These are phyloP conservation scores for Solanum chilense DNA, from an alignment of 257 asterid genomes.

Conservation along the genomic window DNA sequence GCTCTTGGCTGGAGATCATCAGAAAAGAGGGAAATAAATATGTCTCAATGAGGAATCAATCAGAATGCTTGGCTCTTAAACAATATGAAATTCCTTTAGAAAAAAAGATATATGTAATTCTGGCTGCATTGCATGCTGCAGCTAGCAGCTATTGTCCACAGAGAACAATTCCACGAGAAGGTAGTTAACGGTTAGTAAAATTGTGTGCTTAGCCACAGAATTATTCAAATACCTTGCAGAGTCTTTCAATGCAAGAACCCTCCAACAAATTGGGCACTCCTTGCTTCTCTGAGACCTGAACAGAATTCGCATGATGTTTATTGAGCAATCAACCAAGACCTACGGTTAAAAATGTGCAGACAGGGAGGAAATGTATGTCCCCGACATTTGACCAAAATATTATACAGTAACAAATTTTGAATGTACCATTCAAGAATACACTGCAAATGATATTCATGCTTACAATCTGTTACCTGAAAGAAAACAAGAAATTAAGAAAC, in stretches of 20 bases:
- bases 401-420: background rate
- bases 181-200: background rate
- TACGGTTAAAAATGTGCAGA: background rate
- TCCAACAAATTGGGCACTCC: slow-evolving; percentile 67
- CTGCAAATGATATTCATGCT: slow-evolving; percentile 61
- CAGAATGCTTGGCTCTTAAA: background rate
- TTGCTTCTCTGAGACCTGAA: slow-evolving; percentile 63
- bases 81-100: background rate
- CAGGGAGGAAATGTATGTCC: background rate
- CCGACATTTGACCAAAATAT: background rate
- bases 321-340: background rate
- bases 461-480: slow-evolving; percentile 9
- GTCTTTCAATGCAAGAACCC: slow-evolving; percentile 41
- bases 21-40: background rate
- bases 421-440: slow-evolving; percentile 69
- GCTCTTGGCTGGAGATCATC: slow-evolving; percentile 42
- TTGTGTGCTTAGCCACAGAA: background rate
- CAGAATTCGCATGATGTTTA: background rate
- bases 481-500: background rate
- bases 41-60: background rate
- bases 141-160: background rate
- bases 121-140: background rate
- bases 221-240: slow-evolving; percentile 34
- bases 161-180: background rate
- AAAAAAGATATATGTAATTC: background rate